Base-by-base conservation (phyloP, 1,284 basidiomycete genomes). In the Sporisorium exsertum region DNA sequence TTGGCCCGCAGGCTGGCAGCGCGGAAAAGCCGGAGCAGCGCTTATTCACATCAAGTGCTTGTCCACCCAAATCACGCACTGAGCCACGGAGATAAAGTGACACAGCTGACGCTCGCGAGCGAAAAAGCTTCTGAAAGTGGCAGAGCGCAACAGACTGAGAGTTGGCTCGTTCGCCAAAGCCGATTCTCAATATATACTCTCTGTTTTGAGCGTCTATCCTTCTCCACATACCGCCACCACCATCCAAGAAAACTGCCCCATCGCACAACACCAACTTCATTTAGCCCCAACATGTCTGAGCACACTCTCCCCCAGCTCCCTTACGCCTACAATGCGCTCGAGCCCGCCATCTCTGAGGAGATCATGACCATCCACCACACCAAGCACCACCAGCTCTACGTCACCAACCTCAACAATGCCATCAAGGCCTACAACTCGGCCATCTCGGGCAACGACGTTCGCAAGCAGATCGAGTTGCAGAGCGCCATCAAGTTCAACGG, bases 401-500 rank as follows among this genome's bases (percentile, higher is more conserved):
- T 80, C 53, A 81, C 72, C 72, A 78, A 80, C 72, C 80, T 81
- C 43, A 84, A 85, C 78, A 90, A 94, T 26, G 94, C 95, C 42
- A 95, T 97, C 87, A 91, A 93, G 84, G 88, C 91, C 27, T 94
- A 94, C 84, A 88, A 89, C 82, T 87, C 90, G 64, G 90, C 91
- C 77, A 77, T 85, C 61, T 86, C 91, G 6, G 83, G 87, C 52
- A 89, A 90, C 37, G 90, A 88, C 72, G 90, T 92, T 78, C 92
- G 91, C 87, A 92, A 93, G 86, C 89, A 91, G 84, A 97, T 99
- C 86, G 90, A 90, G 29, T 90, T 95, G 69, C 93, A 94, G 87
- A 87, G 91, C 22, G 93, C 93, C 16, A 89, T 95, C 87, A 94
- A 93, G 88, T 95, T 95, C 88, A 95, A 95, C 87, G 93, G 93